Evolutionary conservation across 2,329 filamentous ascomycete species (phyloP), one percentile per base, ranked within the genome.

Genomic region (Sporothrix schenckii): DNA sequence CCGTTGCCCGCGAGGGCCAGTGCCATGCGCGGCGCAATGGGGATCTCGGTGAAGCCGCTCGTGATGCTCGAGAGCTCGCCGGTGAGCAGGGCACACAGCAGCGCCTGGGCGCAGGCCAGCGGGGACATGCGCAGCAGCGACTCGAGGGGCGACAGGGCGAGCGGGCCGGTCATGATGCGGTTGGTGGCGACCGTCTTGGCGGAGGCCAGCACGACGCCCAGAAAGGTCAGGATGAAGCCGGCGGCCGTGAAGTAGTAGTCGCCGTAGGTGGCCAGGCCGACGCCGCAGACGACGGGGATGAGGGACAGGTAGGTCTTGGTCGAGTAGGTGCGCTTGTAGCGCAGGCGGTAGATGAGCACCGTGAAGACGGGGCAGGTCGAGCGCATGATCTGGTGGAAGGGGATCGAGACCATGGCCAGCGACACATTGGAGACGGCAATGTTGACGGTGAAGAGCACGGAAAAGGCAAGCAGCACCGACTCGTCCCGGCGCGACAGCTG

Each of bases 321-420:
- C 71, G 84, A 82, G 78, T 89, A 89, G 21, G 81, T 83, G 69
- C 86, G 84, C 72, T 80, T 77, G 77, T 86, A 88, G 76, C 83
- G 83, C 66, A 86, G 75, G 67, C 85, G 84, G 80, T 87, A 88
- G 76, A 89, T 87, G 73, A 87, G 77, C 70, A 89, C 85, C 68
- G 87, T 88, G 76, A 89, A 87, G 75, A 89, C 83, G 39, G 88
- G 87, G 72, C 83, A 86, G 24, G 87, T 86, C 72, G 87, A 88
- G 73, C 87, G 84, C 78, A 89, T 84, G 71, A 88, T 87, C 77
- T 89, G 87, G 77, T 89, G 88, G 78, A 89, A 89, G 2, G 88
- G 85, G n/a, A 89, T 85, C 0, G 87, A 89, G 24, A 75, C 74
- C 73, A 75, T 74, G 50, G 74, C 74, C 66, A 75, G 66, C 4